Evolutionary conservation across 176 grass and related monocot species (phyloP).

Genomic region (Dactylis glomerata): DNA sequence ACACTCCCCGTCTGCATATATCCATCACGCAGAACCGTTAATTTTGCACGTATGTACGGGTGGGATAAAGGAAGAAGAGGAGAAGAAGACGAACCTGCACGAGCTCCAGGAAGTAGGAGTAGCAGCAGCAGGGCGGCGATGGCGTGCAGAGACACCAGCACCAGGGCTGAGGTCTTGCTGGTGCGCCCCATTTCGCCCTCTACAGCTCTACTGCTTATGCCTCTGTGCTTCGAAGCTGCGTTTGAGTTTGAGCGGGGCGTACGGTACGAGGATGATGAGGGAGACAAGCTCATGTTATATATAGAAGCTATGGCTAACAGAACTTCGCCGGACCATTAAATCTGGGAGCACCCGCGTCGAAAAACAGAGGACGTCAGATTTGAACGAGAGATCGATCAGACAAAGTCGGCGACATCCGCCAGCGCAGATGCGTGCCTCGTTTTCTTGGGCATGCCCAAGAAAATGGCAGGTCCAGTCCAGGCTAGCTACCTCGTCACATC

Average conservation of each 20-base stretch:
- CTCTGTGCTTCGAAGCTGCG: background rate
- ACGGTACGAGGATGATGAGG: background rate
- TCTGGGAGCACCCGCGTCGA: background rate
- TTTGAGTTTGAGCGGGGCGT: background rate
- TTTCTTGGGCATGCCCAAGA: background rate
- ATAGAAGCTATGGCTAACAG: background rate
- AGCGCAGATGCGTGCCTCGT: background rate
- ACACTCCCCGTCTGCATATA: slow-evolving; percentile 26
- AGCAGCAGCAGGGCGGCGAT: background rate
- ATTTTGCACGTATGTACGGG: background rate
- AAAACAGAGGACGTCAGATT: background rate
- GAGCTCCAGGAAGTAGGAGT: background rate
- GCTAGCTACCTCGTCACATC: background rate
- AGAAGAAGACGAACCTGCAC: background rate
- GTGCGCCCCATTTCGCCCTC: background rate
- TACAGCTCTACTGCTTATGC: background rate
- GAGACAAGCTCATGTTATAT: background rate
- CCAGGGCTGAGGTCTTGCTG: background rate
- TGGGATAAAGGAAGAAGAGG: background rate
- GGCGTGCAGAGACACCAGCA: slow-evolving; percentile 20
- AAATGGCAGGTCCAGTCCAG: background rate
- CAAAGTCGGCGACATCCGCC: background rate
- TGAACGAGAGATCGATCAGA: background rate
- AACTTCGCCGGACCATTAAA: background rate
- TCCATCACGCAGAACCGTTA: background rate